phyloP scores from a whole-genome alignment of 352 stramenopile species.

The Phytophthora crassamura region DNA sequence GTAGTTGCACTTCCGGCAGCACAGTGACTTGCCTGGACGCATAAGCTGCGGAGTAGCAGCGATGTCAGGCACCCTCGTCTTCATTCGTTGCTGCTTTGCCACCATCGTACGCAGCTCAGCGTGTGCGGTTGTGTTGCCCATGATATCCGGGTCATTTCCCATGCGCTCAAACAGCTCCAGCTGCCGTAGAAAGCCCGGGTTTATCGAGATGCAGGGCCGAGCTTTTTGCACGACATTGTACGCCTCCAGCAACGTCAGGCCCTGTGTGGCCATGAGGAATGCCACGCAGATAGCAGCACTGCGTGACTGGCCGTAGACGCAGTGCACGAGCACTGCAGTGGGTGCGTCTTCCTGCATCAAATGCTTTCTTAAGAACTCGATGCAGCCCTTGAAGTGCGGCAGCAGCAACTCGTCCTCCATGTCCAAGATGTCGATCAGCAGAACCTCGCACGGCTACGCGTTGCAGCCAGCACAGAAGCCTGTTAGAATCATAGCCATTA shows the following conservation, averaged over 20 bases:
- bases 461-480: not conserved
- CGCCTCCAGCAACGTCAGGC: slow-evolving; percentile 47
- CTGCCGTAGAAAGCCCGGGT: slow-evolving; percentile 74
- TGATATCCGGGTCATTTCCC: slow-evolving; percentile 44
- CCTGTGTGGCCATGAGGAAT: slow-evolving; percentile 66
- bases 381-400: slow-evolving; percentile 63
- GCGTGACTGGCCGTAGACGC: slow-evolving; percentile 82
- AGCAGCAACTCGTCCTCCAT: slow-evolving; percentile 80
- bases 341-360: slow-evolving; percentile 1
- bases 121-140: slow-evolving; percentile 60
- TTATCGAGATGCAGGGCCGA: slow-evolving; percentile 82
- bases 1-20: slow-evolving; percentile 70
- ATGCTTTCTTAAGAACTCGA: slow-evolving; percentile 46
- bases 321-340: slow-evolving; percentile 69
- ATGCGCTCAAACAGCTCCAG: slow-evolving; percentile 77
- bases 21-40: slow-evolving; percentile 28
- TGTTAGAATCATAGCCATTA: not conserved
- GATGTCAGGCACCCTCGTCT: slow-evolving; percentile 36
- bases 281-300: slow-evolving; percentile 78
- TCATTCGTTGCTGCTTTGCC: slow-evolving; percentile 42
- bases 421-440: slow-evolving; percentile 73
- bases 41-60: slow-evolving; percentile 32
- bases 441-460: slow-evolving; percentile 42
- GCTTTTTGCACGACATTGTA: slow-evolving; percentile 69
- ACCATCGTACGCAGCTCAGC: slow-evolving; percentile 67